A percentile compares a stretch with the other conserved stretches of the same genome.
These are phyloP conservation scores for Bacidia rubella DNA, from an alignment of 495 filamentous ascomycete genomes.

Conservation along the genomic window DNA sequence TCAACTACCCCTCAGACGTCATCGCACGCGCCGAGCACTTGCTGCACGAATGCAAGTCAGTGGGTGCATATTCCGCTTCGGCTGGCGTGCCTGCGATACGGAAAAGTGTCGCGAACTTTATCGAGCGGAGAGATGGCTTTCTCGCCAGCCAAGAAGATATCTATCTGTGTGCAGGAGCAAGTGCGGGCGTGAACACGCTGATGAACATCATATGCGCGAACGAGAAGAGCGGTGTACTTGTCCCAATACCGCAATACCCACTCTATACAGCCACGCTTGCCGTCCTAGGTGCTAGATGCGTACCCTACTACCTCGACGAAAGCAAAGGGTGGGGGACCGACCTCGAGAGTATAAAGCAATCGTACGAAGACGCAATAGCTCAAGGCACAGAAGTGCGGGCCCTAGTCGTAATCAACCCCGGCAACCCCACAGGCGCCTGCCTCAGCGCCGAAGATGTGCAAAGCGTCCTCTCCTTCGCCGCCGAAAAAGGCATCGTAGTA, in stretches of 20 bases:
- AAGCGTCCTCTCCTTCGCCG: conserved; percentile 69
- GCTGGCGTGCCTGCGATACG: conserved; percentile 76
- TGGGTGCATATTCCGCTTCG: conserved; percentile 92
- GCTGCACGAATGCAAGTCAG: conserved; percentile 69
- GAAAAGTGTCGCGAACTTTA: conserved; percentile 81
- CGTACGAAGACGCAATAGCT: conserved; percentile 54
- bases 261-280: conserved; percentile 91
- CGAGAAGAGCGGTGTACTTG: conserved; percentile 70
- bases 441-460: conserved; percentile 65
- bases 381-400: conserved; percentile 76
- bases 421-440: conserved; percentile 89
- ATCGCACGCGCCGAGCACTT: conserved; percentile 68
- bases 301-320: conserved; percentile 90
- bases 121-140: conserved; percentile 81
- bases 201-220: conserved; percentile 75
- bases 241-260: conserved; percentile 96
- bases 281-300: conserved; percentile 70
- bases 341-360: conserved; percentile 53
- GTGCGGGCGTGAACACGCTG: conserved; percentile 84
- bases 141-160: conserved; percentile 62
- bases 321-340: conserved; percentile 75
- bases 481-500: conserved; percentile 72
- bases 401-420: conserved; percentile 95
- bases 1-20: conserved; percentile 82
- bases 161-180: conserved; percentile 82